Conservation (phyloP, 805 yeast genomes). For the Cyberlindnera samutprakarnensis region DNA sequence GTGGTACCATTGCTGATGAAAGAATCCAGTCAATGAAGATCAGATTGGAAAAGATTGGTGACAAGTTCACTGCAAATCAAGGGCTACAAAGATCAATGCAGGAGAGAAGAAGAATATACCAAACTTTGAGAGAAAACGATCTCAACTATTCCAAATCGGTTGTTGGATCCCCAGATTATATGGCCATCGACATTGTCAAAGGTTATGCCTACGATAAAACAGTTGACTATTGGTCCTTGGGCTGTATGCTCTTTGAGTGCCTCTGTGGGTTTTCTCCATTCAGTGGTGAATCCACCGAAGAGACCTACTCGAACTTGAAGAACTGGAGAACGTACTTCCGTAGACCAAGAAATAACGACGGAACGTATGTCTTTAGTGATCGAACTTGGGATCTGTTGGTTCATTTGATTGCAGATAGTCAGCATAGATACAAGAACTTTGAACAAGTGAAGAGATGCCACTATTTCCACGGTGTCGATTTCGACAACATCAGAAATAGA, state of each 20-base stretch:
- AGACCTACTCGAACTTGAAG: slow-evolving; percentile 87
- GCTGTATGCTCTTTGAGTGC: slow-evolving; percentile 95
- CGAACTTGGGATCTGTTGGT: slow-evolving; percentile 90
- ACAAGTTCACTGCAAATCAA: slow-evolving; percentile 49
- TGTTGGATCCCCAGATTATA: slow-evolving; percentile 97
- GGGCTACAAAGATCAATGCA: slow-evolving; percentile 59
- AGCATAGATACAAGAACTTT: slow-evolving; percentile 66
- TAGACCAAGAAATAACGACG: slow-evolving; percentile 89
- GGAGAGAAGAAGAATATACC: slow-evolving; percentile 84
- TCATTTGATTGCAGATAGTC: slow-evolving; percentile 72
- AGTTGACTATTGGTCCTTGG: slow-evolving; percentile 97
- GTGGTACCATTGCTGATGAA: slow-evolving; percentile 90
- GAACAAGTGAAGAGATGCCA: slow-evolving; percentile 73
- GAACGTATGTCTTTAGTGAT: slow-evolving; percentile 87
- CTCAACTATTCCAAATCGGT: slow-evolving; percentile 88
- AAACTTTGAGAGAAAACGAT: slow-evolving; percentile 65
- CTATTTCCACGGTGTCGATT: slow-evolving; percentile 80
- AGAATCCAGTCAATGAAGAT: slow-evolving; percentile 89
- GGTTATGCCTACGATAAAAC: slow-evolving; percentile 93
- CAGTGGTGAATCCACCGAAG: slow-evolving; percentile 88
- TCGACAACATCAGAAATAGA: slow-evolving; percentile 58
- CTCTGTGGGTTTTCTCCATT: slow-evolving; percentile 97
- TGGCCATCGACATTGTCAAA: slow-evolving; percentile 89
- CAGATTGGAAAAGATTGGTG: slow-evolving; percentile 61
- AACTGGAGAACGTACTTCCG: slow-evolving; percentile 85